A percentile compares a stretch with the other conserved stretches of the same genome.
phyloP scores from a whole-genome alignment of 495 filamentous ascomycete species.

The Xylaria intraflava region DNA sequence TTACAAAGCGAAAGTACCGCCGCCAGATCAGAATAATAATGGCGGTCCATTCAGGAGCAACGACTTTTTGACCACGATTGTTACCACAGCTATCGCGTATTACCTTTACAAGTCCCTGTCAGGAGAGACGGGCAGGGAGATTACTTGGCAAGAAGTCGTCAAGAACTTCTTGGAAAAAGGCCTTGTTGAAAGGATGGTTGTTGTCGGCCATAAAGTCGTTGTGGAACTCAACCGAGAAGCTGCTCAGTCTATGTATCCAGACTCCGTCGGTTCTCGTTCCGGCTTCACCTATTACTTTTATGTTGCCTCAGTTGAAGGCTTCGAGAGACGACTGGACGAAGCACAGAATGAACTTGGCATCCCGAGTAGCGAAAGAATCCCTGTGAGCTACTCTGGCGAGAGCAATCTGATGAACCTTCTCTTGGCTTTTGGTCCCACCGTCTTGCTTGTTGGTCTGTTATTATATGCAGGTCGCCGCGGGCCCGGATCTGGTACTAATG shows the following conservation, averaged over 20 bases:
- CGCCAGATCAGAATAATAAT: constrained; percentile 9
- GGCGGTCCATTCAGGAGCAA: constrained; percentile 12
- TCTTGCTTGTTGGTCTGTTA: constrained; percentile 75
- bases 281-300: constrained; percentile 87
- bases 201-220: constrained; percentile 65
- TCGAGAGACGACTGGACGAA: constrained; percentile 79
- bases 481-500: constrained; percentile 55
- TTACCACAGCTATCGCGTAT: constrained; percentile 19
- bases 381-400: constrained; percentile 77
- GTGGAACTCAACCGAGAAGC: constrained; percentile 84
- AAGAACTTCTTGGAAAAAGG: constrained; percentile 92
- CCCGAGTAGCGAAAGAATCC: constrained; percentile 77
- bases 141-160: constrained; percentile 95
- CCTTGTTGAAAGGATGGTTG: constrained; percentile 84
- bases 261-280: constrained; percentile 62
- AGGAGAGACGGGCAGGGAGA: constrained; percentile 52
- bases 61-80: constrained; percentile 21
- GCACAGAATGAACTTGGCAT: constrained; percentile 83
- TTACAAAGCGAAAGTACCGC: constrained; percentile 13
- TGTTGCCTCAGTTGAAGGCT: constrained; percentile 89
- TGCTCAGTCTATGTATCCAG: constrained; percentile 68
- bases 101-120: constrained; percentile 23
- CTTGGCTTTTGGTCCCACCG: constrained; percentile 76
- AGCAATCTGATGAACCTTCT: constrained; percentile 58
- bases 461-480: constrained; percentile 63